These are phyloP conservation scores for Hansfordia pulvinata DNA, from an alignment of 2,329 filamentous ascomycete genomes.

Conservation along the genomic window DNA sequence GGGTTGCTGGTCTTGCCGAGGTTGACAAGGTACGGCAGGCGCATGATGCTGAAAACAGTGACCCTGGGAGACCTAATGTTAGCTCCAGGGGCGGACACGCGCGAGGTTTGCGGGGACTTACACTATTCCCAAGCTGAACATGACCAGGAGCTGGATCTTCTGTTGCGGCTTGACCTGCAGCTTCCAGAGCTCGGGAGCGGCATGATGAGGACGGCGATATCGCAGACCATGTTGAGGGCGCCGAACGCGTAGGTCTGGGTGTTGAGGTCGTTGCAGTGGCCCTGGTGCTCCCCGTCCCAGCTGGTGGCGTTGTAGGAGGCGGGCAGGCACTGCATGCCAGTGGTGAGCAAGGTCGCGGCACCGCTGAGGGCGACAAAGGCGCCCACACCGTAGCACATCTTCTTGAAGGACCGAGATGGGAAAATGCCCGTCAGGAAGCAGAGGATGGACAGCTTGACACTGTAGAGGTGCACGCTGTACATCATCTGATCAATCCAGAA, in stretches of 20 bases:
- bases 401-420: slow-evolving; percentile 13
- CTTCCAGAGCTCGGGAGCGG: slow-evolving; percentile 15
- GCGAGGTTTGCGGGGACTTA: slow-evolving; percentile 9
- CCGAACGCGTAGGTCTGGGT: slow-evolving; percentile 16
- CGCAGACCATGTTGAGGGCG: slow-evolving; percentile 16
- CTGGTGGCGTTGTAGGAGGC: slow-evolving; percentile 17
- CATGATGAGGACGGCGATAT: slow-evolving; percentile 12
- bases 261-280: slow-evolving; percentile 18
- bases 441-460: slow-evolving; percentile 20
- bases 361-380: slow-evolving; percentile 13
- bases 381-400: slow-evolving; percentile 12
- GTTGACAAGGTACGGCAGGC: slow-evolving; percentile 24
- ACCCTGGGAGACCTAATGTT: slow-evolving; percentile 15
- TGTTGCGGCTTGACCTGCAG: slow-evolving; percentile 16
- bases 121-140: slow-evolving; percentile 23
- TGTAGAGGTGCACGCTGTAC: slow-evolving; percentile 17
- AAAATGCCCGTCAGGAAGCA: slow-evolving; percentile 20
- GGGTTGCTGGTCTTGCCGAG: slow-evolving; percentile 26
- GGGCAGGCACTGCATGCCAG: slow-evolving; percentile 17
- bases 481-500: too few species aligned
- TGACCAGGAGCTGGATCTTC: slow-evolving; percentile 19
- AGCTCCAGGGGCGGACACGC: slow-evolving; percentile 2
- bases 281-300: slow-evolving; percentile 6
- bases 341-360: slow-evolving; percentile 8
- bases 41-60: slow-evolving; percentile 27